These are phyloP conservation scores for Benincasa hispida DNA, from an alignment of 306 rosid genomes.

Conservation along the genomic window DNA sequence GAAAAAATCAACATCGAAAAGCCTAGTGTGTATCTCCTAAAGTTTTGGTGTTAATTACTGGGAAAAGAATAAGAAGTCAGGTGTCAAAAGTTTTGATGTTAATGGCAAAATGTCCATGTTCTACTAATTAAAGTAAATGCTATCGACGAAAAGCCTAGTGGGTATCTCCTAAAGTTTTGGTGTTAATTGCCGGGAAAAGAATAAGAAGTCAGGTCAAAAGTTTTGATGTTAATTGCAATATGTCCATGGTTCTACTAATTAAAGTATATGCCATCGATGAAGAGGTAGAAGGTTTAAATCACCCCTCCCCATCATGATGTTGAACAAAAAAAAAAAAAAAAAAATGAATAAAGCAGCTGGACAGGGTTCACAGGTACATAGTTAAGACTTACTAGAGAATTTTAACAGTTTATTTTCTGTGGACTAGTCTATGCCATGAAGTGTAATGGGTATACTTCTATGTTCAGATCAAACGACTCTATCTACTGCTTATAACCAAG, in stretches of 20 bases:
- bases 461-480: conserved; percentile 67
- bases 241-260: no score
- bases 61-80: neutral
- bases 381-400: neutral
- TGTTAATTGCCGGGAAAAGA: neutral
- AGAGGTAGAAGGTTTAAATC: neutral
- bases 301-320: no score
- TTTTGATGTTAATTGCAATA: no score
- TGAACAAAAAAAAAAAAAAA: neutral
- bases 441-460: neutral
- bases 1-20: neutral
- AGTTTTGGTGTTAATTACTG: neutral
- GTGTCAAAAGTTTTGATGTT: neutral
- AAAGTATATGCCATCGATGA: no score
- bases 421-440: neutral
- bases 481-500: conserved; percentile 75
- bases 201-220: no score
- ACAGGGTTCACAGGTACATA: neutral
- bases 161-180: neutral
- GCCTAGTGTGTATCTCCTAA: neutral
- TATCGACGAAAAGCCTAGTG: neutral
- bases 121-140: neutral
- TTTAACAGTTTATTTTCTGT: neutral
- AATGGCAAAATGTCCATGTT: neutral
- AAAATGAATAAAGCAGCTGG: neutral